Evolutionary conservation across 495 filamentous ascomycete species (phyloP).

Genomic region (Xylaria telfairii): DNA sequence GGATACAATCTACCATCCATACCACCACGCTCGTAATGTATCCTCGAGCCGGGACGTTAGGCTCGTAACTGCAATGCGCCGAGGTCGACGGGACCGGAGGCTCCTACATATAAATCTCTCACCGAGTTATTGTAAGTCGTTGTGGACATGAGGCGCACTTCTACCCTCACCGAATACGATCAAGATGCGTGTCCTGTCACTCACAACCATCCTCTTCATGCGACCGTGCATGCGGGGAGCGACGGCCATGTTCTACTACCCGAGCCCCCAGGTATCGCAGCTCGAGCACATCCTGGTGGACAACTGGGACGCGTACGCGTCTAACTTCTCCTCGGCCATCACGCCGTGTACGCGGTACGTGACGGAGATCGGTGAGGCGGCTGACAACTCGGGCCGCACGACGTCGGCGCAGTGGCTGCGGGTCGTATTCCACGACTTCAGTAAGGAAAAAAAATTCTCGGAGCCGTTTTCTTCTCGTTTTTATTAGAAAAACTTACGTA

Average conservation of each 20-base stretch:
- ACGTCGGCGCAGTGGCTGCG: conserved; percentile 59
- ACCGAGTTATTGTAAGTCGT: not conserved
- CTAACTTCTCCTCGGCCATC: conserved; percentile 42
- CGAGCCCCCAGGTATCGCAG: conserved; percentile 31
- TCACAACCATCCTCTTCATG: not conserved
- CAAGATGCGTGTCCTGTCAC: not conserved
- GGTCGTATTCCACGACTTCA: conserved; percentile 61
- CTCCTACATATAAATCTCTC: not conserved
- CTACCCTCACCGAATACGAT: too few species aligned
- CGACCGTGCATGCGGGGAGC: not conserved
- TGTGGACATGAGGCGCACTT: too few species aligned
- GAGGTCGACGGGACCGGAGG: too few species aligned
- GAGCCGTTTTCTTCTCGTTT: too few species aligned
- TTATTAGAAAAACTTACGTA: too few species aligned
- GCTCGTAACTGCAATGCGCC: too few species aligned
- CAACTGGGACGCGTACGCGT: conserved; percentile 41
- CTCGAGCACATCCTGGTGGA: conserved; percentile 45
- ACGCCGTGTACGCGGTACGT: conserved; percentile 42
- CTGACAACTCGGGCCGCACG: conserved; percentile 48
- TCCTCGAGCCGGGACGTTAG: not conserved
- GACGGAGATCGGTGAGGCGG: conserved; percentile 38
- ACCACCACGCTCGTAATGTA: not conserved
- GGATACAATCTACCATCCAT: not conserved
- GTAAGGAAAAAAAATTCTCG: too few species aligned
- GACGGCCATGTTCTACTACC: conserved; percentile 43